Percentiles rank a stretch among this genome's conserved stretches.
These are phyloP conservation scores for Metschnikowia hibisci DNA, from an alignment of 805 yeast genomes.

Conservation along the genomic window DNA sequence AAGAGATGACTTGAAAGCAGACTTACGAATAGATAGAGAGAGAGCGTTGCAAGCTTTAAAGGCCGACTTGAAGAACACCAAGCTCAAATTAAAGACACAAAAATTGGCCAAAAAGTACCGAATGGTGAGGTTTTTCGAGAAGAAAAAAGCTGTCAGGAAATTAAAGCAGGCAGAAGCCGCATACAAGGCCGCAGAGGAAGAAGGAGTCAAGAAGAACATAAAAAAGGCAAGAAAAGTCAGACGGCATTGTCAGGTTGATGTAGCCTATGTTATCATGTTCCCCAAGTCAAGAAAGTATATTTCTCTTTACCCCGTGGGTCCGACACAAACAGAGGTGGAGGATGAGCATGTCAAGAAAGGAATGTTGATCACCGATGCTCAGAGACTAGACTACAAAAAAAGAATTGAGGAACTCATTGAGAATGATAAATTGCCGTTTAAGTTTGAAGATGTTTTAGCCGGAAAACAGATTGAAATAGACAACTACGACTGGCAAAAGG, in stretches of 20 bases:
- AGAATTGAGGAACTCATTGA: slow-evolving; percentile 50
- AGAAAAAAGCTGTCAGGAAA: slow-evolving; percentile 74
- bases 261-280: slow-evolving; percentile 70
- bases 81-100: slow-evolving; percentile 42
- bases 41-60: slow-evolving; percentile 66
- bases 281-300: slow-evolving; percentile 79
- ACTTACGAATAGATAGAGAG: slow-evolving; percentile 65
- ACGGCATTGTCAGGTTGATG: slow-evolving; percentile 58
- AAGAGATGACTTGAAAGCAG: slow-evolving; percentile 59
- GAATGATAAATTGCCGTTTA: slow-evolving; percentile 50
- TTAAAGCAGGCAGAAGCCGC: slow-evolving; percentile 51
- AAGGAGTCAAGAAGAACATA: slow-evolving; percentile 34
- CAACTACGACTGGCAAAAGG: slow-evolving; percentile 16
- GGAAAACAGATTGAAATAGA: slow-evolving; percentile 34
- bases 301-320: slow-evolving; percentile 60
- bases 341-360: slow-evolving; percentile 42
- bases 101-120: slow-evolving; percentile 72
- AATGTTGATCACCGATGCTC: slow-evolving; percentile 37
- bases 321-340: slow-evolving; percentile 21
- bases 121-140: slow-evolving; percentile 89
- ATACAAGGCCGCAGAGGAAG: slow-evolving; percentile 31
- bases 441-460: slow-evolving; percentile 42
- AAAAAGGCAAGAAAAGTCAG: slow-evolving; percentile 48
- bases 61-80: slow-evolving; percentile 51
- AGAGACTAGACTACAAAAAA: slow-evolving; percentile 43